Evolutionary conservation across 345 rosid species (phyloP), one percentile per base, ranked within the genome.

Genomic region (Gossypium longicalyx): DNA sequence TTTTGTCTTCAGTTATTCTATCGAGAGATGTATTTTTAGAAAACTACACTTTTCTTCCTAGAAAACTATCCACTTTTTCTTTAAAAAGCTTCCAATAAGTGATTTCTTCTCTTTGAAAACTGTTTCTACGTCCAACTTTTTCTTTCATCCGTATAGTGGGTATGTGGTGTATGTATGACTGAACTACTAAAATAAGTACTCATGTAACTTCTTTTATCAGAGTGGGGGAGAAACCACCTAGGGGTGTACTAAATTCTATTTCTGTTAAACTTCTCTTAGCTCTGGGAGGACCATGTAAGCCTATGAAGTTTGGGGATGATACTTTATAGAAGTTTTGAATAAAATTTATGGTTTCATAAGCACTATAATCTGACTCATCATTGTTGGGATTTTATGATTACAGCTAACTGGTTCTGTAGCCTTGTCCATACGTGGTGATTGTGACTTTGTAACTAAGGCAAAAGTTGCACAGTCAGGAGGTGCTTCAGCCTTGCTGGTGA

Each of bases 361-460:
- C 51, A 65, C 52, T 8, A 53, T 22, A 15, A 29, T 74, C 9
- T 38, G 60, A 25, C 63, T 66, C 47, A 73, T 70, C 25, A 23
- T 16, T n/a, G 64, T 72, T 38, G 29, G n/a, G 20, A 12, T 61
- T 43, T 74, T 60, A 67, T 67, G 16, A 74, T 70, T 81, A 45
- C 86, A 96, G 97, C 75, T 96, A 58, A 82, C 84, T 81, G 90
- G 97, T 29, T 87, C 76, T 53, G 58, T 90, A 78, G 97, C 86
- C 7, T 74, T 91, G 77, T 81, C 92, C 15, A 41, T 77, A 34
- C 95, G 99, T 52, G 97, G 99, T 12, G 94, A 85, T 49, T 93
- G 99, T 83, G 83, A 86, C 61, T 96, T 89, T 79, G 88, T 85
- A 7, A 76, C 75, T 29, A 93, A 96, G 80, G 98, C 97, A n/a